Evolutionary conservation across 192 early-diverging fungal species (phyloP), one percentile per base, ranked within the genome.

Genomic region (Backusella australiensis): DNA sequence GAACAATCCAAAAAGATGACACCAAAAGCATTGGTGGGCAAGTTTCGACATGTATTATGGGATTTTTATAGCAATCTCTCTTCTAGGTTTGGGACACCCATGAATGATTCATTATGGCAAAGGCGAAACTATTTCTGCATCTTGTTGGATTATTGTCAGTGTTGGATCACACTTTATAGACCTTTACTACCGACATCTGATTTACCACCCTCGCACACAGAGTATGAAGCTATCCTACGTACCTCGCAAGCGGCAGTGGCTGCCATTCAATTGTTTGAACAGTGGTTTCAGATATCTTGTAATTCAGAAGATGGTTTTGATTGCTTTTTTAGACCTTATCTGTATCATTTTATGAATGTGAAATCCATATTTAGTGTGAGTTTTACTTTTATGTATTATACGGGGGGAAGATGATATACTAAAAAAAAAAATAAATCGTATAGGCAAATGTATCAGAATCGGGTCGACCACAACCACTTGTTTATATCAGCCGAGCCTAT

Each of bases 271-370:
- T 66, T 75, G 26, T 75, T 75, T 46, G 41, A 42, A 5, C 65
- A 46, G 11, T 75, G 74, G 74, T 75, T 75, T 39, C 66, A 29
- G 12, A 41, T 41, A 19, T 69, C 68, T 0, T 21, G 12, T 14
- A 21, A 69, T 15, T 67, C 74, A 35, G 23, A 29, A 4, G 63
- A 65, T 12, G 35, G 56, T 32, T 75, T 75, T 34, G 77, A 79
- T 53, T 79, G 77, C 44, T 74, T 79, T 67, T 79, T 79, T 74
- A 65, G 77, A 65, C 77, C 77, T 52, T 79, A 79, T 67, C 38
- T 79, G 15, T 74, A 74, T 74, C 77, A 79, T 68, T 79, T 69
- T 65, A 79, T 79, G 77, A 39, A 41, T 39, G 38, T 53, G 3
- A 79, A 74, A 14, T 67, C 68, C 19, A 67, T 69, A 29, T 59